These are phyloP conservation scores for Cryoendolithus antarcticus DNA, from an alignment of 2,329 filamentous ascomycete species.

Conservation along the genomic window DNA sequence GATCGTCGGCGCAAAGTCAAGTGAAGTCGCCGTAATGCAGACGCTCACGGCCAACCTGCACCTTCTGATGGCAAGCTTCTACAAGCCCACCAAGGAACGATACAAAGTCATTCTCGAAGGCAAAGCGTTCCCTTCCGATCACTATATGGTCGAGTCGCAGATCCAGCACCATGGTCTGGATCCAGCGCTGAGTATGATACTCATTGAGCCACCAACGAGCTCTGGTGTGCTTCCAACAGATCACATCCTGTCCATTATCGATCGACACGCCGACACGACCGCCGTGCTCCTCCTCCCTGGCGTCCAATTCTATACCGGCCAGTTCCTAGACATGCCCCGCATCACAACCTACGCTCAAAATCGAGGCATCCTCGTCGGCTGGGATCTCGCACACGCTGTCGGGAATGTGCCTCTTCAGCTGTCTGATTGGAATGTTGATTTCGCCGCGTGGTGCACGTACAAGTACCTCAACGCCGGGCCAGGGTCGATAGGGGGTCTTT, in stretches of 20 bases:
- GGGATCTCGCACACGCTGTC: conserved; percentile 78
- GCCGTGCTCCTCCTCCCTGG: conserved; percentile 72
- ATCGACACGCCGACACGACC: conserved; percentile 57
- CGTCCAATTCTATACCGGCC: conserved; percentile 84
- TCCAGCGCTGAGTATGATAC: conserved; percentile 56
- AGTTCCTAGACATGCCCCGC: conserved; percentile 67
- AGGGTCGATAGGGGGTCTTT: conserved; percentile 66
- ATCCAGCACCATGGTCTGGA: conserved; percentile 57
- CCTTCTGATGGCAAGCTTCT: conserved; percentile 74
- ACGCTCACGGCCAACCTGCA: conserved; percentile 74
- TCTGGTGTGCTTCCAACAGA: conserved; percentile 50
- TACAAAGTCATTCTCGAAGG: conserved; percentile 83
- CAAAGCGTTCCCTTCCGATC: conserved; percentile 80
- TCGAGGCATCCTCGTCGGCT: conserved; percentile 61
- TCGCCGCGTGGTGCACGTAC: conserved; percentile 87
- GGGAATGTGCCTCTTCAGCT: conserved; percentile 70
- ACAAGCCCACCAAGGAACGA: conserved; percentile 50
- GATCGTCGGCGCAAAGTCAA: conserved; percentile 59
- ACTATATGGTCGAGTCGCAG: conserved; percentile 78
- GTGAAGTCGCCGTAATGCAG: conserved; percentile 79
- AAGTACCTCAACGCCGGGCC: conserved; percentile 90
- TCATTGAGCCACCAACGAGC: conserved; percentile 44
- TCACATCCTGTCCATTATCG: conserved; percentile 59
- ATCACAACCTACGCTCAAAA: conserved; percentile 69
- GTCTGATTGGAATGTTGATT: conserved; percentile 85